Conservation (phyloP, 225 moss, liverwort and hornwort genomes). For the Physcomitrellopsis africana region DNA sequence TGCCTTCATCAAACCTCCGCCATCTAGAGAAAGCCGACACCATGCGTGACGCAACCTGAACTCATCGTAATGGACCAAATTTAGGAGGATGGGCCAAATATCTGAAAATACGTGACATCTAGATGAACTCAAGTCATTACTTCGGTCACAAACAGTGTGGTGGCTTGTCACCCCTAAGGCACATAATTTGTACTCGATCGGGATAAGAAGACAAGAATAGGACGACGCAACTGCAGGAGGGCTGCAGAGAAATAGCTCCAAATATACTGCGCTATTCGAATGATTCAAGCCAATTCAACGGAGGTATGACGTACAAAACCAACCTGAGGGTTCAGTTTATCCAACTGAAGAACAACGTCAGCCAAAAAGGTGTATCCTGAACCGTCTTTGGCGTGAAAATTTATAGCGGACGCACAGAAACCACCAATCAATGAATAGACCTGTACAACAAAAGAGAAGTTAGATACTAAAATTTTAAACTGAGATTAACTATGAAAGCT, state of each 20-base stretch:
- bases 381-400: constrained; percentile 89
- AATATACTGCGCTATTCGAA: neutral
- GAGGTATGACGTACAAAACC: neutral
- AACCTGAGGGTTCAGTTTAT: constrained; percentile 96
- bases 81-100: neutral
- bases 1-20: constrained; percentile 79
- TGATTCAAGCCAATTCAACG: too few relatives aligned
- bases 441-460: constrained; percentile 40
- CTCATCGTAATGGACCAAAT: neutral
- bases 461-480: neutral
- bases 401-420: constrained; percentile 81
- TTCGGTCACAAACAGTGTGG: too few relatives aligned
- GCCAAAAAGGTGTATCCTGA: constrained; percentile 88
- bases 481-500: neutral
- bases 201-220: neutral
- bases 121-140: too few relatives aligned
- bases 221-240: neutral
- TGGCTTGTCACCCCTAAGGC: neutral
- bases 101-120: neutral
- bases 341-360: constrained; percentile 85
- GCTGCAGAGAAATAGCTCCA: neutral
- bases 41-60: constrained; percentile 90
- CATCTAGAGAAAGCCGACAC: constrained; percentile 93
- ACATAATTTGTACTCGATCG: neutral
- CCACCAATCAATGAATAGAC: constrained; percentile 93